Percentiles rank a stretch among this genome's conserved stretches.
phyloP scores from a whole-genome alignment of 2,329 filamentous ascomycete genomes.

The Myrmaecium sp. region DNA sequence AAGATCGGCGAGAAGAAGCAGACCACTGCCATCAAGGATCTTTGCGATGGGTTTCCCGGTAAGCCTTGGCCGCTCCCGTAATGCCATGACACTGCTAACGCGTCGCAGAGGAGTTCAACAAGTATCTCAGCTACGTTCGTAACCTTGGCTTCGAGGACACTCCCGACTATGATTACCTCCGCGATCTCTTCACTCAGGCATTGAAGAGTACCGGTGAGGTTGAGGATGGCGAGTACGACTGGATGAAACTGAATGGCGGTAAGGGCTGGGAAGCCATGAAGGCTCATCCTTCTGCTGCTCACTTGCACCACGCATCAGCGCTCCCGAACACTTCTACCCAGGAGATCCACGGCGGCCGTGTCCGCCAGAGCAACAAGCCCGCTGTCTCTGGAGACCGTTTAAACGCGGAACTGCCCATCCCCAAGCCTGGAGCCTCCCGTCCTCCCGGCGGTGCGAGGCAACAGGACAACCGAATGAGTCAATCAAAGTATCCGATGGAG shows the following conservation, averaged over 20 bases:
- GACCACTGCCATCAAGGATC: constrained; percentile 88
- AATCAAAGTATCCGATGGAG: constrained; percentile 10
- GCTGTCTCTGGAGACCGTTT: constrained; percentile 27
- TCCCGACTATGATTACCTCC: constrained; percentile 93
- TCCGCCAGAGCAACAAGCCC: constrained; percentile 40
- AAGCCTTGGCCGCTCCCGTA: constrained; percentile 11
- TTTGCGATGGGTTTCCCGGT: constrained; percentile 86
- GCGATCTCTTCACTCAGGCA: constrained; percentile 89
- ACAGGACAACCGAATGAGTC: constrained; percentile 14
- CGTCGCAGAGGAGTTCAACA: constrained; percentile 70
- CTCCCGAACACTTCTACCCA: constrained; percentile 69
- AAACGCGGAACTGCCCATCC: constrained; percentile 30
- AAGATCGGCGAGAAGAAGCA: constrained; percentile 99
- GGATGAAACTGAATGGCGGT: constrained; percentile 94
- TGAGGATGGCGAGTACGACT: constrained; percentile 97
- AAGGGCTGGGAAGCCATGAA: constrained; percentile 83
- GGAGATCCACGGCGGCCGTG: constrained; percentile 60
- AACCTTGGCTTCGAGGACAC: constrained; percentile 98
- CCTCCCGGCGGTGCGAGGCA: constrained; percentile 25
- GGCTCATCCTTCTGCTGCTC: constrained; percentile 50
- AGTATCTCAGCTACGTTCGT: constrained; percentile 92
- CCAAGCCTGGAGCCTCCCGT: constrained; percentile 45
- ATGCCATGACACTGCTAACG: constrained; percentile 13
- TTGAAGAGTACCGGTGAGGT: constrained; percentile 88
- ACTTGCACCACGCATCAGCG: constrained; percentile 62